Conservation (phyloP, 2,329 filamentous ascomycete genomes). For the Thelonectria olida region DNA sequence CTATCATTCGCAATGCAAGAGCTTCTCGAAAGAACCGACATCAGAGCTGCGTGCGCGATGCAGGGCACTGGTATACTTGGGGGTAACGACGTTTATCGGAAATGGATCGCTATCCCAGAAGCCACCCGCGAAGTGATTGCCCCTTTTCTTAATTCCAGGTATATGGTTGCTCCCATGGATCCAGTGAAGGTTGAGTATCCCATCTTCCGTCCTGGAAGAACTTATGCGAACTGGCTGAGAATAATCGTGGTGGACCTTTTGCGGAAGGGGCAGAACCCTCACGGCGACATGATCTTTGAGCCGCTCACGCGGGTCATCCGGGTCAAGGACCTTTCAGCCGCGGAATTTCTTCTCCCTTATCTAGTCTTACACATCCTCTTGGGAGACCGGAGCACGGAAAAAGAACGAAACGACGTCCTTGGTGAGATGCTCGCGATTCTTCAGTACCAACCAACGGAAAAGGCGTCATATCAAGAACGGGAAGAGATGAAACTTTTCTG, state of each 20-base stretch:
- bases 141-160: constrained; percentile 87
- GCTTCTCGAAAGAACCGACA: constrained; percentile 79
- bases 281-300: constrained; percentile 81
- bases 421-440: constrained; percentile 80
- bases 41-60: constrained; percentile 65
- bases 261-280: constrained; percentile 77
- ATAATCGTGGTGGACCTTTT: constrained; percentile 84
- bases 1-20: constrained; percentile 96
- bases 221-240: constrained; percentile 84
- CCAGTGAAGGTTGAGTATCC: constrained; percentile 74
- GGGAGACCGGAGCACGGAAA: constrained; percentile 67
- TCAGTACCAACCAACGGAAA: constrained; percentile 62
- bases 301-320: constrained; percentile 84
- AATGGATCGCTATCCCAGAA: constrained; percentile 83
- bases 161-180: constrained; percentile 73
- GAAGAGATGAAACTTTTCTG: constrained; percentile 87
- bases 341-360: constrained; percentile 90
- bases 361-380: constrained; percentile 84
- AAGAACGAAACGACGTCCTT: constrained; percentile 72
- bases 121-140: constrained; percentile 82
- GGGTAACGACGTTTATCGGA: constrained; percentile 69
- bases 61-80: constrained; percentile 53
- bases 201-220: constrained; percentile 74
- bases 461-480: constrained; percentile 67
- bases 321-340: constrained; percentile 85